These are phyloP conservation scores for Picea mariana DNA, from an alignment of 83 land plant genomes.

Conservation along the genomic window DNA sequence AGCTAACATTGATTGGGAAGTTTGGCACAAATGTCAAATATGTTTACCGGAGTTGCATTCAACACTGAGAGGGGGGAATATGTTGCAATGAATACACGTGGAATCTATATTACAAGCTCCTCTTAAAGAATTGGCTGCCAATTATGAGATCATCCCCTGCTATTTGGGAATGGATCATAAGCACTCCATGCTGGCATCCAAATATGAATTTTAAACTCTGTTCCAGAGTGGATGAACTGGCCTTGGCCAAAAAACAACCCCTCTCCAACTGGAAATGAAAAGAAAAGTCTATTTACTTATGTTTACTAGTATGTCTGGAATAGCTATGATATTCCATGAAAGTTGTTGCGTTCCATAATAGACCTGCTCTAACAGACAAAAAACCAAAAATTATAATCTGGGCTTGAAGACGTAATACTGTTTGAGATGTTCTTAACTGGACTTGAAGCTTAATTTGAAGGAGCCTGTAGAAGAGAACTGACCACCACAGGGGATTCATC, in stretches of 20 bases:
- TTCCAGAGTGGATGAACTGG: neutral
- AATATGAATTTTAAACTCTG: neutral
- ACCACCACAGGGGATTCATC: neutral
- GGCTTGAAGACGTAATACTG: neutral
- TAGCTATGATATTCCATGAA: neutral
- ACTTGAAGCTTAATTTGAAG: neutral
- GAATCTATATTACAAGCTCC: no score
- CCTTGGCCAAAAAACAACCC: neutral
- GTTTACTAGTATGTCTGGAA: neutral
- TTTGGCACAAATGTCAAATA: no score
- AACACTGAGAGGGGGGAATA: neutral
- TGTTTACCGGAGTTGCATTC: neutral
- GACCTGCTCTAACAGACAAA: neutral
- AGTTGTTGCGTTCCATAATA: neutral
- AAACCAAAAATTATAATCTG: neutral
- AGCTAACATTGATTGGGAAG: no score
- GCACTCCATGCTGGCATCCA: neutral
- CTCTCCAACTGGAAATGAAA: neutral
- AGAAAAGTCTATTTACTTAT: neutral
- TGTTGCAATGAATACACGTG: no score
- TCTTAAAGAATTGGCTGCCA: no score
- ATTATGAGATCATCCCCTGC: no score
- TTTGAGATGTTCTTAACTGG: neutral
- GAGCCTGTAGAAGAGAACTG: no score
- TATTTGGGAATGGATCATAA: neutral